These are phyloP conservation scores for Mimosa pudica DNA, from an alignment of 306 rosid genomes.

Conservation along the genomic window DNA sequence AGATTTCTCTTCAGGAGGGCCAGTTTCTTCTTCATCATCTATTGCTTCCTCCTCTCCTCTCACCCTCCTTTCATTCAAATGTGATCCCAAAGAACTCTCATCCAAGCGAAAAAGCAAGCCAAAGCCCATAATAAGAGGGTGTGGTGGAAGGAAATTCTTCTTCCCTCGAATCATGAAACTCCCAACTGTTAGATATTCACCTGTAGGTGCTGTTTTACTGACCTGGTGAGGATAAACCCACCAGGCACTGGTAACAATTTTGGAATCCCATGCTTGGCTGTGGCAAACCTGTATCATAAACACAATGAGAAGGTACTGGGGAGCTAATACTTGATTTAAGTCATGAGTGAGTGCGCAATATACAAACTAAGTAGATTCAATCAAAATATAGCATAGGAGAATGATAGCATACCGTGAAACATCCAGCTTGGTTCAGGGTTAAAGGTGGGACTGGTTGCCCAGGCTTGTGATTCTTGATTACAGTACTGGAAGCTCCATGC, in stretches of 20 bases:
- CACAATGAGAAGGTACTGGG: constrained; percentile 11
- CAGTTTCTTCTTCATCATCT: constrained; percentile 67
- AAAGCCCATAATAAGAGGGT: constrained; percentile 96
- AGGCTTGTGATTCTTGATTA: constrained; percentile 91
- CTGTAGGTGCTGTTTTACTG: constrained; percentile 99
- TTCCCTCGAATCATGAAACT: constrained; percentile 98
- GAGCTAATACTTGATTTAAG: constrained; percentile 37
- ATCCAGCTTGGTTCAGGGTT: constrained; percentile 94
- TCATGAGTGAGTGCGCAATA: constrained; percentile 34
- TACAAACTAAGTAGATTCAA: constrained; percentile 30
- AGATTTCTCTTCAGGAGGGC: constrained; percentile 57
- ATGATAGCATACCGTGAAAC: constrained; percentile 73
- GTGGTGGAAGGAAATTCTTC: constrained; percentile 96
- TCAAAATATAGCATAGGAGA: constrained; percentile 24
- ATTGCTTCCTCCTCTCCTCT: constrained; percentile 92
- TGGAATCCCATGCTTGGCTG: constrained; percentile 99
- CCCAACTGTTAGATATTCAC: constrained; percentile 97
- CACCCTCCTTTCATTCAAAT: constrained; percentile 96
- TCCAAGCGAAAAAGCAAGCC: constrained; percentile 95
- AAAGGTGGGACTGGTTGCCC: constrained; percentile 88
- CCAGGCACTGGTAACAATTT: constrained; percentile 99
- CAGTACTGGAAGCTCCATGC: constrained; percentile 96
- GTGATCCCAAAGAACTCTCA: constrained; percentile 97
- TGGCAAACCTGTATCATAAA: constrained; percentile 82
- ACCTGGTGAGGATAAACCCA: constrained; percentile 99